Conservation (phyloP, 2,329 filamentous ascomycete genomes). For the Fusarium heterosporum region DNA sequence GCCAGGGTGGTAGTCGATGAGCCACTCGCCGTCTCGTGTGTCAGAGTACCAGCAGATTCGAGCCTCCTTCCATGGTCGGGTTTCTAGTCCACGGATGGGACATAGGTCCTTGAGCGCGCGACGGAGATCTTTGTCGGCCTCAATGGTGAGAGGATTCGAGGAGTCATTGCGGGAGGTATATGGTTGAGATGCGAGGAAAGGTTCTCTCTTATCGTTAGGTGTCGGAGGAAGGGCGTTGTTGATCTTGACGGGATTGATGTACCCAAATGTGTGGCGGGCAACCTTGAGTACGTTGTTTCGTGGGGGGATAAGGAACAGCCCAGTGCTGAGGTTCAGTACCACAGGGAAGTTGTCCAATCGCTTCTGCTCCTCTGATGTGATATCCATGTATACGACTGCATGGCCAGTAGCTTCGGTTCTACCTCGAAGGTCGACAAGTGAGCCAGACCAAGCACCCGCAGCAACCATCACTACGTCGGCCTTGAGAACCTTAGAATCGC, state of each 20-base stretch:
- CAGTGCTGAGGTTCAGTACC: constrained; percentile 76
- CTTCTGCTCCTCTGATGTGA: constrained; percentile 78
- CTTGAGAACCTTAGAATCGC: constrained; percentile 53
- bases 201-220: constrained; percentile 41
- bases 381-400: constrained; percentile 78
- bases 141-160: constrained; percentile 63
- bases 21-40: constrained; percentile 77
- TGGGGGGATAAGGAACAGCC: constrained; percentile 81
- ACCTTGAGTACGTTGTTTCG: constrained; percentile 72
- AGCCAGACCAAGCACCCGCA: constrained; percentile 87
- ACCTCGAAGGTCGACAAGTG: constrained; percentile 81
- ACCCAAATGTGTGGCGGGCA: constrained; percentile 76
- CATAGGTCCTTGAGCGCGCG: constrained; percentile 70
- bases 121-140: constrained; percentile 72
- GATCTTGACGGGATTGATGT: constrained; percentile 64
- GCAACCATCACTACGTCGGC: constrained; percentile 84
- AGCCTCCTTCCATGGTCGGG: constrained; percentile 70
- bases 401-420: constrained; percentile 86
- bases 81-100: constrained; percentile 65
- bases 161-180: constrained; percentile 55
- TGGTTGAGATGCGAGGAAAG: constrained; percentile 53
- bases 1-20: constrained; percentile 75
- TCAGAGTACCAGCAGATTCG: constrained; percentile 83
- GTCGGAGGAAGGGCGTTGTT: constrained; percentile 51
- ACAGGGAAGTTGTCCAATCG: constrained; percentile 75